A percentile compares a stretch with the other conserved stretches of the same genome.
phyloP scores from a whole-genome alignment of 371 early-diverging fungal species.

The Mortierella sp. region DNA sequence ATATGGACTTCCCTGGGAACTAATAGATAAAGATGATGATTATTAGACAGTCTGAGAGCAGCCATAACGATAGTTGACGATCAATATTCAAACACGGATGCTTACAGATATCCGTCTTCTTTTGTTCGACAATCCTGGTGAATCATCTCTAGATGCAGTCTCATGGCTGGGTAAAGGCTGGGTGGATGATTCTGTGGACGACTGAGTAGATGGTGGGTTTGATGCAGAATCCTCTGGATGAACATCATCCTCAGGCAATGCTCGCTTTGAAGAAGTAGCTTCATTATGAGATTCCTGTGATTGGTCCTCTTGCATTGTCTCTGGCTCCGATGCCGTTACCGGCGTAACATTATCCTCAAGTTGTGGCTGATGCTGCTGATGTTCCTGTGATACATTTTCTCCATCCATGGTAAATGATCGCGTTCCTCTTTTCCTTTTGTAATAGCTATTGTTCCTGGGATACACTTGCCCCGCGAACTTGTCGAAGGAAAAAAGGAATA shows the following conservation, averaged over 20 bases:
- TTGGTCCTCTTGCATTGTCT: neutral
- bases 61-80: neutral
- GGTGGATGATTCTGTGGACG: constrained; percentile 1
- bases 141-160: neutral
- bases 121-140: constrained; percentile 24
- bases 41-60: neutral
- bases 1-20: constrained; percentile 53
- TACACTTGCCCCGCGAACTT: neutral
- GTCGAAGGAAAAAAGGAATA: neutral
- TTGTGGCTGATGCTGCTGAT: neutral
- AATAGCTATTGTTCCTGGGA: neutral
- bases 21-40: neutral
- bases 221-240: neutral
- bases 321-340: neutral
- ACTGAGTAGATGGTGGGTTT: neutral
- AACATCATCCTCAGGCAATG: constrained; percentile 8
- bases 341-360: neutral
- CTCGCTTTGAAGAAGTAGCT: constrained; percentile 8
- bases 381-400: neutral
- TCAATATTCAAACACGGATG: neutral
- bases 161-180: constrained; percentile 14
- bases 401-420: neutral
- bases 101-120: constrained; percentile 47
- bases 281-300: constrained; percentile 3
- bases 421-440: neutral